A percentile compares a stretch with the other conserved stretches of the same genome.
phyloP scores from a whole-genome alignment of 1,284 basidiomycete genomes.

The Ustilago cynodontis region DNA sequence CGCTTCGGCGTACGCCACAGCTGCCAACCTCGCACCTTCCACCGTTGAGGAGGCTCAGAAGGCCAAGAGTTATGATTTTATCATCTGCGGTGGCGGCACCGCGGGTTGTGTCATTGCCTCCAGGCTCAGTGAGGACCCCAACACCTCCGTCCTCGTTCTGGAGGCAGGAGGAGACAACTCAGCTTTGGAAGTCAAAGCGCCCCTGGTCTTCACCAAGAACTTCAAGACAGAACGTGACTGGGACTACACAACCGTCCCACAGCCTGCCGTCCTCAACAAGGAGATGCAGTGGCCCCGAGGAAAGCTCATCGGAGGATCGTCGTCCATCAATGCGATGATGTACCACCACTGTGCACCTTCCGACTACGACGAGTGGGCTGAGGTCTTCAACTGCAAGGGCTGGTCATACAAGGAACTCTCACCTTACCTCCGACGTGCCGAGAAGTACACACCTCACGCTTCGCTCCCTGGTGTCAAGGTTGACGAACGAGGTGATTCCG shows the following conservation, averaged over 20 bases:
- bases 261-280: conserved; percentile 35
- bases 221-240: conserved; percentile 58
- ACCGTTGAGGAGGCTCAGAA: conserved; percentile 42
- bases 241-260: conserved; percentile 58
- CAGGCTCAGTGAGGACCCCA: conserved; percentile 55
- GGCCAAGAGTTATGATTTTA: conserved; percentile 50
- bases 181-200: conserved; percentile 54
- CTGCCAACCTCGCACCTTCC: conserved; percentile 36
- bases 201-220: conserved; percentile 54
- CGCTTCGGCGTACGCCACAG: conserved; percentile 43
- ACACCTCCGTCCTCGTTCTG: conserved; percentile 54
- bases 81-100: conserved; percentile 60
- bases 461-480: conserved; percentile 49
- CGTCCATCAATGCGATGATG: conserved; percentile 72
- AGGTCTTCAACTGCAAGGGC: conserved; percentile 53
- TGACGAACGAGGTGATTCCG: conserved; percentile 47
- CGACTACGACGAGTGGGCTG: conserved; percentile 58
- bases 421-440: conserved; percentile 44
- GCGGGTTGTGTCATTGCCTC: conserved; percentile 60
- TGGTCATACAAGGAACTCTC: conserved; percentile 54
- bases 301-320: conserved; percentile 70
- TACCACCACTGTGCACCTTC: conserved; percentile 52
- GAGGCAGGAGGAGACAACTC: conserved; percentile 58
- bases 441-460: conserved; percentile 53
- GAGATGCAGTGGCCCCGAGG: conserved; percentile 58